phyloP scores from a whole-genome alignment of 2,329 filamentous ascomycete genomes.

The Fusarium xyrophilum region DNA sequence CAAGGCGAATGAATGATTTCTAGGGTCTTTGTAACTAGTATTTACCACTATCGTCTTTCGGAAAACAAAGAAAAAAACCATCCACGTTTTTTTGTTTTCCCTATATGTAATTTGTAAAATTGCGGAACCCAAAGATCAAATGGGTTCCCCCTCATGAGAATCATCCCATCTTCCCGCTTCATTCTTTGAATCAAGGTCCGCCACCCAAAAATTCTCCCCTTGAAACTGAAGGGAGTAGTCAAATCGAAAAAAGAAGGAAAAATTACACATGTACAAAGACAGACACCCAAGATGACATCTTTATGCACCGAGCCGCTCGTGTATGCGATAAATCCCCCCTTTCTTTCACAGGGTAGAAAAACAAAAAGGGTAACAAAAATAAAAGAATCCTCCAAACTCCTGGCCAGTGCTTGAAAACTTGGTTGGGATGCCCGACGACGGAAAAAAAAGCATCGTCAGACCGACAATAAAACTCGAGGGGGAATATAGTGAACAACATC shows the following conservation, averaged over 20 bases:
- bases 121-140: constrained; percentile 25
- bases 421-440: constrained; percentile 18
- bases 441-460: constrained; percentile 18
- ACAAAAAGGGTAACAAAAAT: neutral
- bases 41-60: constrained; percentile 40
- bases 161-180: constrained; percentile 42
- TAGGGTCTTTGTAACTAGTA: constrained; percentile 37
- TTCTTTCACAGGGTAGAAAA: constrained; percentile 13
- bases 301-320: constrained; percentile 39
- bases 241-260: constrained; percentile 18
- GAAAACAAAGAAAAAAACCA: constrained; percentile 4
- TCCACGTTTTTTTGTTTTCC: neutral
- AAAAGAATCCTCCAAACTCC: constrained; percentile 42
- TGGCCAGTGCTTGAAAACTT: constrained; percentile 42
- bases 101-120: constrained; percentile 42
- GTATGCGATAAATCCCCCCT: constrained; percentile 38
- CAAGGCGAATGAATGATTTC: constrained; percentile 11
- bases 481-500: constrained; percentile 39
- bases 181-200: constrained; percentile 28
- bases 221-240: neutral
- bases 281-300: constrained; percentile 33
- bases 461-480: constrained; percentile 38
- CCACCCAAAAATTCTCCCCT: constrained; percentile 11
- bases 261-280: constrained; percentile 28
- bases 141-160: constrained; percentile 33